These are phyloP conservation scores for Alternaria viburni DNA, from an alignment of 2,329 filamentous ascomycete genomes.

Conservation along the genomic window DNA sequence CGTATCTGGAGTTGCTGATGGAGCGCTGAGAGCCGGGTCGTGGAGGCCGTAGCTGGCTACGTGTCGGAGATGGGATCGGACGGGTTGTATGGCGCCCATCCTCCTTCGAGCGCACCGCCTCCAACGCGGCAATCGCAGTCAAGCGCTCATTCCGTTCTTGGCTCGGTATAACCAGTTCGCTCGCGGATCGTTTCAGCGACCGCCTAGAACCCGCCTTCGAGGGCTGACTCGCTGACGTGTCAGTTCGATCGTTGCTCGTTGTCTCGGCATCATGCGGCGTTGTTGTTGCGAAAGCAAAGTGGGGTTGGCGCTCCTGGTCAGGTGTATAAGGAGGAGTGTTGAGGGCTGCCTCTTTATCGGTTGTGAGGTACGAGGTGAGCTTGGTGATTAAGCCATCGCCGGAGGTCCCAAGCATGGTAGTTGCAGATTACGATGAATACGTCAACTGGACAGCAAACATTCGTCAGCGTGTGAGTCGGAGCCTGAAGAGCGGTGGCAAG, in stretches of 20 bases:
- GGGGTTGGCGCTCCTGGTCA: neutral
- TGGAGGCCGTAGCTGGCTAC: neutral
- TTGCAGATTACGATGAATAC: neutral
- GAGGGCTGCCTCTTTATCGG: neutral
- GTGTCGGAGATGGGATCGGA: neutral
- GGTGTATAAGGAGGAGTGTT: neutral
- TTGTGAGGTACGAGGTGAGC: slow-evolving; percentile 5
- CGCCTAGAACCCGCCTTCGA: neutral
- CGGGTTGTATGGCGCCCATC: neutral
- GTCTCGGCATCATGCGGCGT: neutral
- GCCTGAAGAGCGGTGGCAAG: neutral
- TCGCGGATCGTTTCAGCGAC: slow-evolving; percentile 1
- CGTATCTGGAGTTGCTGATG: slow-evolving; percentile 15
- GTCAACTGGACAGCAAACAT: neutral
- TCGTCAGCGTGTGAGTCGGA: neutral
- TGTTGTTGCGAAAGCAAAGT: neutral
- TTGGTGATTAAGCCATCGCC: slow-evolving; percentile 7
- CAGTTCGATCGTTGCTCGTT: neutral
- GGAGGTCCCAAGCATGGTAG: slow-evolving; percentile 1
- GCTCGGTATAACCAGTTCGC: neutral
- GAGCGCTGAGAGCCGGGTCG: slow-evolving; percentile 5
- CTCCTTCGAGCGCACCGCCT: neutral
- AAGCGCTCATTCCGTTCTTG: neutral
- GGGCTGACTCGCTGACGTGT: neutral
- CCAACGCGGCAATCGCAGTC: neutral